These are phyloP conservation scores for Aegilops umbellulata DNA, from an alignment of 176 grass and related monocot species.

Conservation along the genomic window DNA sequence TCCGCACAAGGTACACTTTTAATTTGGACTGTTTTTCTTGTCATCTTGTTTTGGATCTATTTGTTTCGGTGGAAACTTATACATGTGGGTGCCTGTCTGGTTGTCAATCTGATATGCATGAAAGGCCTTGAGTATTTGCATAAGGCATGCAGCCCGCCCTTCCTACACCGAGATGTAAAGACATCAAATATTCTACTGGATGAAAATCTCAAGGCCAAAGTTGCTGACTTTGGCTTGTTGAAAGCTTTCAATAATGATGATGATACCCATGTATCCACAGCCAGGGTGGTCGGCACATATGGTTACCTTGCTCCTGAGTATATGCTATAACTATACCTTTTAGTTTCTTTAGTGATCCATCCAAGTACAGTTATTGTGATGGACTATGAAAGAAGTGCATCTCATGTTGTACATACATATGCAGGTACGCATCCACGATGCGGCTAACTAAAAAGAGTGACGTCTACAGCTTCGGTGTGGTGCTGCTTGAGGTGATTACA, in stretches of 20 bases:
- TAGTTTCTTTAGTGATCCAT: background rate
- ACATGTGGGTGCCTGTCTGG: background rate
- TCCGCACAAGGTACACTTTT: constrained; percentile 44
- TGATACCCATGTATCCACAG: constrained; percentile 36
- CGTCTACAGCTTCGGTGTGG: constrained; percentile 62
- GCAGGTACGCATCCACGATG: constrained; percentile 10
- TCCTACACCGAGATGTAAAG: constrained; percentile 66
- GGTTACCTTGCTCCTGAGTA: constrained; percentile 60
- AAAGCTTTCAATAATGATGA: constrained; percentile 24
- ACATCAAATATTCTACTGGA: constrained; percentile 49
- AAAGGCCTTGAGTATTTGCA: constrained; percentile 62
- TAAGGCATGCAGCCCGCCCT: constrained; percentile 39
- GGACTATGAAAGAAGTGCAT: background rate
- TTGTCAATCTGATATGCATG: background rate
- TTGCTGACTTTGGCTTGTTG: constrained; percentile 66
- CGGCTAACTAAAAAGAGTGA: constrained; percentile 36
- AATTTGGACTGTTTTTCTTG: background rate
- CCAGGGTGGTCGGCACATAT: constrained; percentile 20
- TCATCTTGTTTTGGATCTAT: background rate
- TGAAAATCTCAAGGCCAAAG: constrained; percentile 46
- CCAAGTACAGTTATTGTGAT: background rate
- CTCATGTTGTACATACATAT: too few relatives aligned
- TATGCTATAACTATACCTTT: background rate
- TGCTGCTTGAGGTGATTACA: constrained; percentile 44
- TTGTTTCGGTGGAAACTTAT: background rate